Evolutionary conservation across 164 flowering plant genomes (phyloP), one percentile per base, ranked within the genome.

Genomic region (Amborella trichopoda): DNA sequence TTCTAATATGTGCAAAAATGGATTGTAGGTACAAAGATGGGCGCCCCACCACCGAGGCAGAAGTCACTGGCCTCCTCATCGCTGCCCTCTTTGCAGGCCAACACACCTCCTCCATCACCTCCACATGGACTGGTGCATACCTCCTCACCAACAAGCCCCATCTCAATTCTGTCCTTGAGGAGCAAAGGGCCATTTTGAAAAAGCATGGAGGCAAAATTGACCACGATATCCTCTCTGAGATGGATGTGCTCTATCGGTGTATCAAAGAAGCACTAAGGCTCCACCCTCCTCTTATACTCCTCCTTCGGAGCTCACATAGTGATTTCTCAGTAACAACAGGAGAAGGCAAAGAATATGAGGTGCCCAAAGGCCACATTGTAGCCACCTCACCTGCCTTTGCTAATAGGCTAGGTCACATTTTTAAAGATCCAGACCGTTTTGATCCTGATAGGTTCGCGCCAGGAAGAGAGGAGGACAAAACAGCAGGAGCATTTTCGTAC

Each of bases 41-140:
- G 8, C 84, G 98, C 11, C 81, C 68, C 10, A 91, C 98, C 23
- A 80, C 93, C 16, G 93, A 91, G 4, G 4, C 67, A 2, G 96
- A 91, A 69, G 81, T 91, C 37, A 87, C 95, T n/a, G 98, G 96
- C 44, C 74, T 91, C 46, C 96, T 90, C 45, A 90, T 90, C 49
- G 98, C 98, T 51, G 96, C 98, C 32, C 79, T 90, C 12, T 90
- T 90, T 52, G 98, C 96, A 5, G 98, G 98, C 23, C 98, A 90
- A 61, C 98, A 90, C 73, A 90, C 98, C 34, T 86, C 95, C 58
- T 85, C 95, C 44, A 90, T 90, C 50, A 90, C 96, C 42, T 83
- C 95, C 33, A 74, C 80, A 3, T 90, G 98, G 96, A 81, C 96
- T 1, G 98, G 98, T 3, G 94, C 96, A 9, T 87, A 90, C 64